These are phyloP conservation scores for Hypoxylon sp. DNA, from an alignment of 2,329 filamentous ascomycete genomes.

Conservation along the genomic window DNA sequence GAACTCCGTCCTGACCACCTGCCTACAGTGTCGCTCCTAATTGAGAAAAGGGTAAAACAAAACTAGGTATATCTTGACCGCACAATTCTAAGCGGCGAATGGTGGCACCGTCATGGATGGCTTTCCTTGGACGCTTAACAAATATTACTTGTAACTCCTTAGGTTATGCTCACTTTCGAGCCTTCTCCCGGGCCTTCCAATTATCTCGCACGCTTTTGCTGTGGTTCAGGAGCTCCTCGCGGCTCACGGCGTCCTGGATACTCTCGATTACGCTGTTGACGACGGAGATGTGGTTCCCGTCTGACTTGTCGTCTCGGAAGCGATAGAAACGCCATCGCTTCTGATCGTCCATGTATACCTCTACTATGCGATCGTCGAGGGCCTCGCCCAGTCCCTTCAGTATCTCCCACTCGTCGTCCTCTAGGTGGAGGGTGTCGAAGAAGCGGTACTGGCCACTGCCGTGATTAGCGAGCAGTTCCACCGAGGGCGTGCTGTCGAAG, in stretches of 20 bases:
- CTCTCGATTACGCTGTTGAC: conserved; percentile 90
- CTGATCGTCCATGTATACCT: conserved; percentile 85
- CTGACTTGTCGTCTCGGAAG: conserved; percentile 91
- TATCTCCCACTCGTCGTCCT: conserved; percentile 84
- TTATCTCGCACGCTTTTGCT: conserved; percentile 80
- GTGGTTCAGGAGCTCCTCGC: conserved; percentile 81
- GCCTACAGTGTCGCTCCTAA: neutral
- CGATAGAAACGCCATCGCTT: conserved; percentile 88
- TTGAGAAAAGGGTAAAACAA: neutral
- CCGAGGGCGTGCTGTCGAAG: conserved; percentile 83
- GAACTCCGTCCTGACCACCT: conserved; percentile 14
- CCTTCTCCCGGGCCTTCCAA: conserved; percentile 77
- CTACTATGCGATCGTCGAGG: conserved; percentile 89
- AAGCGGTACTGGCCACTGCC: conserved; percentile 73
- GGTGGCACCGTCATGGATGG: neutral
- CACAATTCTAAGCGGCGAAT: neutral
- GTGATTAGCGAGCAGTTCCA: conserved; percentile 79
- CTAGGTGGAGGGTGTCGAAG: conserved; percentile 78
- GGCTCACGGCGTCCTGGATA: conserved; percentile 86
- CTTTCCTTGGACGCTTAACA: conserved; percentile 5
- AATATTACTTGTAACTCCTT: conserved; percentile 5
- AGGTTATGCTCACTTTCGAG: conserved; percentile 31
- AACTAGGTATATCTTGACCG: conserved; percentile 12
- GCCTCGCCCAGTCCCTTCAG: conserved; percentile 81
- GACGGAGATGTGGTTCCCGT: conserved; percentile 89